Base-by-base conservation (phyloP, 768 basidiomycete species). In the Artomyces pyxidatus region DNA sequence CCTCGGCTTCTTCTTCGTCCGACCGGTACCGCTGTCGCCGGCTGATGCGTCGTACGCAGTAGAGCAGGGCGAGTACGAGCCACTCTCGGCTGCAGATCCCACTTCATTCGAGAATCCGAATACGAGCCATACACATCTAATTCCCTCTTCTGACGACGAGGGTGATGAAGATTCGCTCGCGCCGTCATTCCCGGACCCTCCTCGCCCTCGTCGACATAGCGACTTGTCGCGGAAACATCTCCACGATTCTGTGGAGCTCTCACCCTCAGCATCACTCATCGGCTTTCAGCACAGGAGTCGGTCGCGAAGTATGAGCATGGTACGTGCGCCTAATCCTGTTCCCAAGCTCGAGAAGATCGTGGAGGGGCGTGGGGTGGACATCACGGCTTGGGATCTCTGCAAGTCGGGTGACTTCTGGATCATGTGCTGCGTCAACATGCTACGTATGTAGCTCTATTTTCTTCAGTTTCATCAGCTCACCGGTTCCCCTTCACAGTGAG, bases 1-100 rank as follows among this genome's bases (percentile, higher is more conserved):
- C 28, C 55, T 88, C n/a, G 91, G 88, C 2, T 74, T 80, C 47
- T 77, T 91, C 60, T 66, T 84, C 45, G 72, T 94, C 27, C 75
- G 78, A n/a, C 75, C 78, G 6, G 73, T 94, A 8, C 83, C 87
- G 5, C 69, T 81, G 0, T 72, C 76, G 7, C 60, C 68, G 1
- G 57, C 66, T 16, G 70, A 68, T 4, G 7, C 45, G 4, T 48
- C 49, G 26, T 22, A 48, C 30, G 26, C 55, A 4, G 8, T 58
- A 19, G 66, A 66, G 30, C 51, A 48, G 21, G 65, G 58, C 12
- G 48, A 49, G 12, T 54, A 59, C 39, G 52, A 54, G 17, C 56
- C 53, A 16, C 43, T 59, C 25, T 59, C 60, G 14, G 52, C 52
- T 2, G 37, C 52, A 14, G 52, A 39, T 4, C 50, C 40, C 17